Evolutionary conservation across 352 stramenopile species (phyloP).

Genomic region (Phytophthora sp.): DNA sequence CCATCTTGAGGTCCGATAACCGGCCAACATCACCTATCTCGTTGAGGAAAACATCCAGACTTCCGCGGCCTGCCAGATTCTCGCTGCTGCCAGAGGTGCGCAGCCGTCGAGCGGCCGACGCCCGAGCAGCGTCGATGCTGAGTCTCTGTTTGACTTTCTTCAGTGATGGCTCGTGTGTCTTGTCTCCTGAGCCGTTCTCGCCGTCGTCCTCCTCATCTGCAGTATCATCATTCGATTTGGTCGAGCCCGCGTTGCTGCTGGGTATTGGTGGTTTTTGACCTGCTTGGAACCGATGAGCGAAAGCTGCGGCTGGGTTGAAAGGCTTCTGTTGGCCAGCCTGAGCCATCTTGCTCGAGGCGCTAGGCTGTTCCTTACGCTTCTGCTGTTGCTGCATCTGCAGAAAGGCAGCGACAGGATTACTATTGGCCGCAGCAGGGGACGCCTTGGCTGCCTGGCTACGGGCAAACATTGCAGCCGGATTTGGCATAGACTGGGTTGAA

Average conservation of each 20-base stretch:
- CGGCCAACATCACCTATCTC: constrained; percentile 80
- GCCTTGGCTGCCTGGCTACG: constrained; percentile 46
- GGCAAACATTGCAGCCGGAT: constrained; percentile 69
- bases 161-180: constrained; percentile 58
- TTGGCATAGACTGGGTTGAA: constrained; percentile 35
- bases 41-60: constrained; percentile 80
- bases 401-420: constrained; percentile 63
- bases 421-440: constrained; percentile 10
- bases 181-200: constrained; percentile 23
- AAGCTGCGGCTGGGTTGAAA: constrained; percentile 60
- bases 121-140: constrained; percentile 78
- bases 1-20: constrained; percentile 87
- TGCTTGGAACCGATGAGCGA: constrained; percentile 61
- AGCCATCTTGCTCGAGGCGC: constrained; percentile 17
- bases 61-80: constrained; percentile 60
- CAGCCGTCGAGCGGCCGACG: constrained; percentile 69
- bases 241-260: constrained; percentile 29
- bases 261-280: constrained; percentile 50
- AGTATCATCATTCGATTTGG: constrained; percentile 49
- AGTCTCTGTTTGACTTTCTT: constrained; percentile 81
- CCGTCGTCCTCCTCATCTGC: constrained; percentile 51
- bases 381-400: constrained; percentile 62
- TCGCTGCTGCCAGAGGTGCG: constrained; percentile 62
- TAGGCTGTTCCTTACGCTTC: constrained; percentile 29
- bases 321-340: constrained; percentile 31